phyloP scores from a whole-genome alignment of 192 early-diverging fungal species.

The Linnemannia schmuckeri region DNA sequence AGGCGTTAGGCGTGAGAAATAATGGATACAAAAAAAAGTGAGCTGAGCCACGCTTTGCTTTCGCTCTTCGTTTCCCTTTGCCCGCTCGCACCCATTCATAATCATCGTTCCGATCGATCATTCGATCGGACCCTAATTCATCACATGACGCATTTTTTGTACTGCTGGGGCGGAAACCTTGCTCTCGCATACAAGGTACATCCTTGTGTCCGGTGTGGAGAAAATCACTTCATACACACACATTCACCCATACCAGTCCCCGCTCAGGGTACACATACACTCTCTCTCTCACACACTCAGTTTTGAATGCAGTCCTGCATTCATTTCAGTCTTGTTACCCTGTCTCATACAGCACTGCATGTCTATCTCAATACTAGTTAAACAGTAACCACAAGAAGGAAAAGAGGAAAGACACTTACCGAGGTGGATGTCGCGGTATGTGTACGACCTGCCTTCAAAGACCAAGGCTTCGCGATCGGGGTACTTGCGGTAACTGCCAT shows the following conservation, averaged over 20 bases:
- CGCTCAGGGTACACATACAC: neutral
- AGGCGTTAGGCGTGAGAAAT: neutral
- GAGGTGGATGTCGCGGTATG: slow-evolving; percentile 59
- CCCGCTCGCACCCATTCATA: neutral
- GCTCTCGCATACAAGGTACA: neutral
- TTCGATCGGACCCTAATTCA: neutral
- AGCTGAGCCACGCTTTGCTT: neutral
- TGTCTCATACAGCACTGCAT: neutral
- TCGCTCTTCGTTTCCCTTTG: neutral
- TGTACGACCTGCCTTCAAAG: slow-evolving; percentile 64
- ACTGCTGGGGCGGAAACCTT: neutral
- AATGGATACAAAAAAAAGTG: neutral
- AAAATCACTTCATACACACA: neutral
- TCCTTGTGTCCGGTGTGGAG: neutral
- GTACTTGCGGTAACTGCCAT: slow-evolving; percentile 45
- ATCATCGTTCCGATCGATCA: neutral
- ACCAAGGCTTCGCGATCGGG: slow-evolving; percentile 58
- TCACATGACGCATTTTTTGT: neutral
- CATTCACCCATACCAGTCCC: neutral
- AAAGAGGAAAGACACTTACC: slow-evolving; percentile 44
- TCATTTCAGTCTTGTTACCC: too few species aligned
- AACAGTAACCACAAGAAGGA: neutral
- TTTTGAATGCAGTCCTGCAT: too few species aligned
- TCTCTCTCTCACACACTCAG: neutral
- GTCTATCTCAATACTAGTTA: neutral